A percentile compares a stretch with the other conserved stretches of the same genome.
Evolutionary conservation across 2,329 filamentous ascomycete species (phyloP).

Genomic region (Diaporthe sp.): DNA sequence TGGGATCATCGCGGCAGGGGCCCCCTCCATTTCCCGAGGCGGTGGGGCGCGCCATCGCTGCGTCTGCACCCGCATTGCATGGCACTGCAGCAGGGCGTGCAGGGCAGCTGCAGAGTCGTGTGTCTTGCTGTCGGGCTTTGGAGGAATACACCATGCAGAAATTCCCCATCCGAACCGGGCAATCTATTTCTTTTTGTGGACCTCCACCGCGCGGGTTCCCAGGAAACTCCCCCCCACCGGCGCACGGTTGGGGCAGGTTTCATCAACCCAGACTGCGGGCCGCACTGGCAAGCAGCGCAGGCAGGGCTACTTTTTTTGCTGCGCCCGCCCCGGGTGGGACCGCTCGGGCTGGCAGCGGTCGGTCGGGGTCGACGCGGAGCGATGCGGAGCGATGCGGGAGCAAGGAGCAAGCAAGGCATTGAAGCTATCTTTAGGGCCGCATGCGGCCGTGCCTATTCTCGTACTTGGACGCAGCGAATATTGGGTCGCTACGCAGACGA

Average conservation of each 20-base stretch:
- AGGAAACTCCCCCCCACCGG: background rate
- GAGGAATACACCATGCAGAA: background rate
- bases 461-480: slow-evolving; percentile 20
- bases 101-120: background rate
- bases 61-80: slow-evolving; percentile 5
- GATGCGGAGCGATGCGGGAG: background rate
- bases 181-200: background rate
- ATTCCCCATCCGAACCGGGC: slow-evolving; percentile 17
- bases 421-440: slow-evolving; percentile 26
- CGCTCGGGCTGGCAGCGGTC: background rate
- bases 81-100: background rate
- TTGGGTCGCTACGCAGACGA: slow-evolving; percentile 29
- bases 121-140: background rate
- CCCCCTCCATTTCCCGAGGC: background rate
- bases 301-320: background rate
- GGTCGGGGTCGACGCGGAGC: background rate
- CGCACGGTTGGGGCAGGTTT: slow-evolving; percentile 28
- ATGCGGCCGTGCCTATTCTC: slow-evolving; percentile 27
- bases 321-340: slow-evolving; percentile 16
- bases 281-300: background rate
- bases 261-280: background rate
- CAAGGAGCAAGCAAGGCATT: background rate
- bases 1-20: slow-evolving; percentile 17
- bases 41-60: slow-evolving; percentile 13
- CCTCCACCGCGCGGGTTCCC: background rate